Evolutionary conservation across 352 stramenopile genomes (phyloP).

Genomic region (Phytophthora hybrid): DNA sequence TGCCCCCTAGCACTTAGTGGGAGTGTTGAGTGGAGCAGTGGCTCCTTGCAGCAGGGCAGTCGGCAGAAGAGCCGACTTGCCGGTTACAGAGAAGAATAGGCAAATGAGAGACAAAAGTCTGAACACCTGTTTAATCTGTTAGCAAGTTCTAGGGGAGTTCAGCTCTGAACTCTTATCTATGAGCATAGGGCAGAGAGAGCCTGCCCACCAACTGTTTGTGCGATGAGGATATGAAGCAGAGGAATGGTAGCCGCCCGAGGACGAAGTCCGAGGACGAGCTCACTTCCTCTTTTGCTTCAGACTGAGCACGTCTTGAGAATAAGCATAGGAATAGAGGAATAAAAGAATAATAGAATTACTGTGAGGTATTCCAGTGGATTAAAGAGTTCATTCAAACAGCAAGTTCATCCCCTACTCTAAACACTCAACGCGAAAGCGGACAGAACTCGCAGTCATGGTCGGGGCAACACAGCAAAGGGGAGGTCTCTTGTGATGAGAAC

Average conservation of each 20-base stretch:
- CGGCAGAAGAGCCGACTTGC: background rate
- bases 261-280: no score
- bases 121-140: background rate
- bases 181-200: background rate
- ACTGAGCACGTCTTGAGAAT: slow-evolving; percentile 6
- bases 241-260: background rate
- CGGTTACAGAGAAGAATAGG: background rate
- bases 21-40: background rate
- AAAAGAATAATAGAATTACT: background rate
- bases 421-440: no score
- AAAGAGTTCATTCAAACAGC: slow-evolving; percentile 1
- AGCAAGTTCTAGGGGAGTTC: background rate
- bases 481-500: no score
- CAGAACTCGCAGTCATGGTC: no score
- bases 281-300: slow-evolving; percentile 15
- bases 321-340: slow-evolving; percentile 4
- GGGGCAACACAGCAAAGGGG: no score
- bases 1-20: no score
- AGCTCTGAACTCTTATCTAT: background rate
- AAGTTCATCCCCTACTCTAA: no score
- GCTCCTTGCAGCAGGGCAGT: background rate
- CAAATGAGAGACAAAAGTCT: background rate
- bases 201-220: slow-evolving; percentile 1
- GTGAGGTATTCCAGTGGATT: background rate
- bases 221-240: slow-evolving; percentile 1